Evolutionary conservation across 345 rosid genomes (phyloP), one percentile per base, ranked within the genome.

Genomic region (Carallia pectinifolia): DNA sequence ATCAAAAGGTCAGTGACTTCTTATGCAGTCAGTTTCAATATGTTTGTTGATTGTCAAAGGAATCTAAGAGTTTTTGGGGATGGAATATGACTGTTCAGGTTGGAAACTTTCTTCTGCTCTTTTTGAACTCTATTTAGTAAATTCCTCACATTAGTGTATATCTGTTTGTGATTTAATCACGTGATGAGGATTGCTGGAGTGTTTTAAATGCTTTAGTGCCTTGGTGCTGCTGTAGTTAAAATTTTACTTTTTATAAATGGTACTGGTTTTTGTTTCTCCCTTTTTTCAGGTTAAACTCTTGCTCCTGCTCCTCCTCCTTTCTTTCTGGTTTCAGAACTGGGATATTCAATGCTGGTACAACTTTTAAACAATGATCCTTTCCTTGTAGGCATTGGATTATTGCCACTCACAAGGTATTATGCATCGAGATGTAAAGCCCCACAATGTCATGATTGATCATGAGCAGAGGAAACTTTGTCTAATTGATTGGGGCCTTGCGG

Each of bases 351-450:
- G 9, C 34, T 33, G n/a, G 60, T 36, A 36, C 7, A 50, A 27
- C 53, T 6, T 30, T 60, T 2, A 9, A 12, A 18, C 44, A 36
- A 9, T 66, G 7, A 17, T 63, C 61, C 38, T 64, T 79, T 33
- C 58, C 73, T 40, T 79, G 76, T 67, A 95, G 99, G 99, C 99
- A 5, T 80, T 95, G 87, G 99, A 92, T 80, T 90, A 83, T 77
- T 92, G 99, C 80, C 99, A 95, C 82, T 90, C 99, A 1, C 97
- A 90, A 81, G 98, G 98, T 64, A 94, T 94, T 62, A 94, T 94
- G 98, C 98, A 94, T 77, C 89, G 97, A 73, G 99, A 95, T 83
- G 99, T 95, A 75, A 95, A 92, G 79, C 99, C 99, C 18, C 99
- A 95, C 80, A 95, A 95, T 81, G 97, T 95, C 69, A 92, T 95